Base-by-base conservation (phyloP, 352 stramenopile genomes). In the Halophytophthora batemanensis region DNA sequence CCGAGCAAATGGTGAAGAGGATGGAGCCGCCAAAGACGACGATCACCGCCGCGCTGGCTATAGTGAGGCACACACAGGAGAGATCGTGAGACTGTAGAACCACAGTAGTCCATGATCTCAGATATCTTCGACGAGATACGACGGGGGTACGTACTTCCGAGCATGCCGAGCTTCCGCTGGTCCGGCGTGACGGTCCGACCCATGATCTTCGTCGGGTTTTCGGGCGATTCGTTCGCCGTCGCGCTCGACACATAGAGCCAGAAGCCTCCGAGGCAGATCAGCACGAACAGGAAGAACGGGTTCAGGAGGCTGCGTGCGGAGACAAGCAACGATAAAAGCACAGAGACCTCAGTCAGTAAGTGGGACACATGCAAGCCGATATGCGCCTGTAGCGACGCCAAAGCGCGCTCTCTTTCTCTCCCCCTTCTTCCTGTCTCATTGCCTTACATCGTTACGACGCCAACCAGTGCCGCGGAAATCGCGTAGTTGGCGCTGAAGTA, bases 401-500 rank as follows among this genome's bases (percentile, higher is more conserved):
- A 38, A 48, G 22, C n/a, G 53, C 37, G 19, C 36, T 45, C 14
- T 29, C 21, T 35, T 35, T 45, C 14, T 29, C 21, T 35, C 28
- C 14, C 2, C 37, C 13, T 42, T 4, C 6, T 22, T 6, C 12
- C 23, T 28, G 19, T 2, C 37, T 31, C 8, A 15, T 31, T 35
- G 23, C 52, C 70, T 48, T 70, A 93, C 82, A 93, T 93, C n/a
- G 80, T 89, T 22, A 93, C 70, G 33, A 91, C 82, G 33, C 73
- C 82, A 4, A 92, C 81, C 28, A 90, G 66, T 4, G 78, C 73
- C 8, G 79, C 81, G 6, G 76, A 87, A 56, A 90, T 81, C 17
- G 76, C 77, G 54, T 94, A 94, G 64, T 94, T 94, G 35, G 83
- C 85, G 51, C 79, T 80, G 49, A 92, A 94, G 66, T 82, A 94